A percentile compares a stretch with the other conserved stretches of the same genome.
phyloP scores from a whole-genome alignment of 1,284 basidiomycete genomes.

The Chondrostereum purpureum region DNA sequence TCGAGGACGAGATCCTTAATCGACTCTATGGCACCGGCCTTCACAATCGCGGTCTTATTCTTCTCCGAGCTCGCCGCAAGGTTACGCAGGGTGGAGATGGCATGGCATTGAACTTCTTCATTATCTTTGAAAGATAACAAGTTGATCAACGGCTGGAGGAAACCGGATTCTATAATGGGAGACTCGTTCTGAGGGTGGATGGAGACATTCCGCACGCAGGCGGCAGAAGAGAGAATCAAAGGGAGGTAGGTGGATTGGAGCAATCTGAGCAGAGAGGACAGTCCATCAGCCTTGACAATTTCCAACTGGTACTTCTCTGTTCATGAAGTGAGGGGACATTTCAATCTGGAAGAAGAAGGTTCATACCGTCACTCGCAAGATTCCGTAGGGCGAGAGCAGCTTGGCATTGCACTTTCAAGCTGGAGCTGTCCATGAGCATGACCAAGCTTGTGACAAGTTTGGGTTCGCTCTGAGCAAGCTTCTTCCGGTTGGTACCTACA shows the following conservation, averaged over 20 bases:
- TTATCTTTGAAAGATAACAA: slow-evolving; percentile 98
- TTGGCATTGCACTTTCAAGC: slow-evolving; percentile 98
- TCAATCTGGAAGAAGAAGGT: not conserved
- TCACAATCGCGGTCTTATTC: slow-evolving; percentile 98
- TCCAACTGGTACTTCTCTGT: slow-evolving; percentile 98
- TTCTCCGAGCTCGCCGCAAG: slow-evolving; percentile 96
- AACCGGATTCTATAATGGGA: slow-evolving; percentile 98
- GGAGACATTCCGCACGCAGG: slow-evolving; percentile 98
- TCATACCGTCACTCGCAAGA: slow-evolving; percentile 90
- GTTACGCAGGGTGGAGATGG: slow-evolving; percentile 97
- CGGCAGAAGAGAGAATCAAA: slow-evolving; percentile 97
- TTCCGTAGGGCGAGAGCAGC: slow-evolving; percentile 95
- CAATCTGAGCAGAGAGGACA: slow-evolving; percentile 88
- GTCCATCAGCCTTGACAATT: slow-evolving; percentile 94
- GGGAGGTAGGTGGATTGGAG: slow-evolving; percentile 97
- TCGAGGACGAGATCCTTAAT: slow-evolving; percentile 96
- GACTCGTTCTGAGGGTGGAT: slow-evolving; percentile 99
- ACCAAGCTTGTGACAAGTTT: slow-evolving; percentile 95
- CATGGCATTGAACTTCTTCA: slow-evolving; percentile 99
- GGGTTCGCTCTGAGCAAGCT: slow-evolving; percentile 91
- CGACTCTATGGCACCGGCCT: slow-evolving; percentile 96
- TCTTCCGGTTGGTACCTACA: slow-evolving; percentile 84
- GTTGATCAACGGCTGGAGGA: slow-evolving; percentile 93
- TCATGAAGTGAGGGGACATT: slow-evolving; percentile 3
- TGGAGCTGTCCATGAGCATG: slow-evolving; percentile 94